Base-by-base conservation (phyloP, 345 rosid genomes). In the Pugionium cornutum region DNA sequence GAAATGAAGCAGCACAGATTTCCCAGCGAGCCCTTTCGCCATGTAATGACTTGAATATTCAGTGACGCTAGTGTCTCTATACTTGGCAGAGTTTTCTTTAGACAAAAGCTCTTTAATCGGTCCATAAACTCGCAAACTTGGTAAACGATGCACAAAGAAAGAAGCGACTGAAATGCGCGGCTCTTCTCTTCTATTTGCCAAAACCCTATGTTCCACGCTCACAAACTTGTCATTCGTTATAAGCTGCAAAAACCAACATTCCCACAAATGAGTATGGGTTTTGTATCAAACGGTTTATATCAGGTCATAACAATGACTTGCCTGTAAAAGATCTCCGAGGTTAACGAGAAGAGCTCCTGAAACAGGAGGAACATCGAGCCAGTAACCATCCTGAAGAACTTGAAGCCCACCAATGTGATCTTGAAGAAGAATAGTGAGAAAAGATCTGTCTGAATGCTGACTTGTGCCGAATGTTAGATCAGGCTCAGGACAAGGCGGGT, bases 351-450 rank as follows among this genome's bases (percentile, higher is more conserved):
- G 58, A 37, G 88, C 83, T 9, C 78, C 82, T 2, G 80, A 79
- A 32, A 46, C 26, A 0, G 79, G 77, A 30, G 82, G 76, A 25
- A 86, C 78, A 52, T 86, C 79, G 3, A 83, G 3, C 86, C 85
- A 83, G 2, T 9, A 58, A 5, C 66, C 54, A 25, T 76, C 26
- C 0, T 77, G 70, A 11, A 74, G 76, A 49, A 82, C 68, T 33
- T 84, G 89, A 46, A 84, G 92, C 8, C 89, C 87, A 31, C 89
- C 87, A 4, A 84, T 66, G 6, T 77, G 76, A 62, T 82, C 89
- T 57, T 80, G 89, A 11, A 84, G 73, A 69, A 84, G 88, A 41
- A 87, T 78, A 0, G 85, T 74, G 33, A 87, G 68, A 77, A 84
- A 84, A 61, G 73, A 76, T 7, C 41, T 53, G 60, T 81, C 88